phyloP scores from a whole-genome alignment of 176 grass and related monocot species.

The Paspalum notatum region DNA sequence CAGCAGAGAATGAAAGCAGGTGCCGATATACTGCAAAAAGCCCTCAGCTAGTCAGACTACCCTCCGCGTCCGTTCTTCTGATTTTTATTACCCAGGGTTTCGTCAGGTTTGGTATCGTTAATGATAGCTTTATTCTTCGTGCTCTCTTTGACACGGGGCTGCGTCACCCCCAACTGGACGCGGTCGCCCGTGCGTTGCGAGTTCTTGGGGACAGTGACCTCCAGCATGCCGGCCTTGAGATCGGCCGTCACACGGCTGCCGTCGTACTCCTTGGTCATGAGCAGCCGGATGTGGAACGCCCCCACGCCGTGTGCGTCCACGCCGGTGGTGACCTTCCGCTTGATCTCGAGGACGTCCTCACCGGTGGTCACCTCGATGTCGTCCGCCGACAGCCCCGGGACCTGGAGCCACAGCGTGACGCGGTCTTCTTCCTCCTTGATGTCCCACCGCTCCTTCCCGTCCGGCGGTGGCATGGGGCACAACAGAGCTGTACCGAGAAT shows the following conservation, averaged over 20 bases:
- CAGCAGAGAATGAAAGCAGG: too few relatives aligned
- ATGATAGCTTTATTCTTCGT: not conserved
- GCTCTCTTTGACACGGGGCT: not conserved
- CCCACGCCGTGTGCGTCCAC: conserved; percentile 37
- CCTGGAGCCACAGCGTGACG: conserved; percentile 39
- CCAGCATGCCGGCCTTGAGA: conserved; percentile 44
- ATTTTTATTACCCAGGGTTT: not conserved
- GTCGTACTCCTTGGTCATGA: conserved; percentile 32
- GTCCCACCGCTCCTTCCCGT: conserved; percentile 38
- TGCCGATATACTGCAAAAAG: not conserved
- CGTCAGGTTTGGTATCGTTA: not conserved
- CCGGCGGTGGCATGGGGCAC: conserved; percentile 10
- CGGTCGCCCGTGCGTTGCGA: not conserved
- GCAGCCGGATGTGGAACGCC: conserved; percentile 32
- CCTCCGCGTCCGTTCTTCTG: not conserved
- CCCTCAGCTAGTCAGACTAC: not conserved
- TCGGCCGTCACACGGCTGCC: not conserved
- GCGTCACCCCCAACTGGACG: not conserved
- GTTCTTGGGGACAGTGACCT: conserved; percentile 27
- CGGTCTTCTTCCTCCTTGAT: conserved; percentile 29
- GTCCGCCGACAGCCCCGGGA: conserved; percentile 19
- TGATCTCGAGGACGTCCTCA: conserved; percentile 39
- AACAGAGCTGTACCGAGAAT: conserved; percentile 14
- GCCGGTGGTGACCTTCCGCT: not conserved
- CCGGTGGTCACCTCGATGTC: conserved; percentile 30